phyloP scores from a whole-genome alignment of 208 protist genomes.

The Wallacemonas rigidus region DNA sequence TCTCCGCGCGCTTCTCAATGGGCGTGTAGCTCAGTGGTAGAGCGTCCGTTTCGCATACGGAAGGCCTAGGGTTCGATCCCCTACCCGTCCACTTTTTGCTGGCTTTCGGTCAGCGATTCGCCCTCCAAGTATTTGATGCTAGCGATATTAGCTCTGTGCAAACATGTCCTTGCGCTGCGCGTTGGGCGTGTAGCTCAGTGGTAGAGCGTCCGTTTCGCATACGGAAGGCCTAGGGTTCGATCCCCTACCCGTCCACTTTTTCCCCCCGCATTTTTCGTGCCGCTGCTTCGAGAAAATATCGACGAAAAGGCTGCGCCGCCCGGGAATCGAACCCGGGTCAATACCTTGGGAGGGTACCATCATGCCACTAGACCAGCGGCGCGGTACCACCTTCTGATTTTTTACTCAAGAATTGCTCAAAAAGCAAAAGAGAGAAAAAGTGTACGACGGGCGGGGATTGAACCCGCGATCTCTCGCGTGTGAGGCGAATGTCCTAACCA shows the following conservation, averaged over 20 bases:
- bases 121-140: neutral
- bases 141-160: neutral
- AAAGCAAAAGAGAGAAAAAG: slow-evolving; percentile 17
- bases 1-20: neutral
- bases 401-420: neutral
- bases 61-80: slow-evolving; percentile 71
- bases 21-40: slow-evolving; percentile 80
- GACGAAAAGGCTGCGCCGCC: slow-evolving; percentile 69
- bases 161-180: neutral
- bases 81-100: slow-evolving; percentile 56
- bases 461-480: slow-evolving; percentile 94
- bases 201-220: slow-evolving; percentile 81
- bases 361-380: slow-evolving; percentile 93
- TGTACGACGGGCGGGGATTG: slow-evolving; percentile 90
- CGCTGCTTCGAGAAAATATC: neutral
- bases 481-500: slow-evolving; percentile 96
- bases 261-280: neutral
- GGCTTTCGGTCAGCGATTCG: neutral
- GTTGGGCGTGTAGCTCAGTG: slow-evolving; percentile 71
- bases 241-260: slow-evolving; percentile 66
- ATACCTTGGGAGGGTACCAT: slow-evolving; percentile 93
- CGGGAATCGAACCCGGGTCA: slow-evolving; percentile 89
- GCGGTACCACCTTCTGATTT: slow-evolving; percentile 74
- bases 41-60: slow-evolving; percentile 81
- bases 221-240: slow-evolving; percentile 73